phyloP scores from a whole-genome alignment of 331 rosid genomes.

The Cydonia oblonga region DNA sequence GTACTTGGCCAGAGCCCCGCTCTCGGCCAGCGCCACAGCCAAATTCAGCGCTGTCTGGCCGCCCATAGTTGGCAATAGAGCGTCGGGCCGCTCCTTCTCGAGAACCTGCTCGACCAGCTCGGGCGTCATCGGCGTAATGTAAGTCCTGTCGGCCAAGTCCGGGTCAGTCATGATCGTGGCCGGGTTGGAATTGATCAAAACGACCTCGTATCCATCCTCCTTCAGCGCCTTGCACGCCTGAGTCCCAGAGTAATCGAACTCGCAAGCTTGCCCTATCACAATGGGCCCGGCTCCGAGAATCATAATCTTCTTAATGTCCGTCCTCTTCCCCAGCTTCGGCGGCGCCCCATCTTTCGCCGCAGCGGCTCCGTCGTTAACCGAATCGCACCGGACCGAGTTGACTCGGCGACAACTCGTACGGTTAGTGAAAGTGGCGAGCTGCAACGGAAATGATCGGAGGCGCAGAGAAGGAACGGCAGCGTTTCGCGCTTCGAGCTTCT shows the following conservation, averaged over 20 bases:
- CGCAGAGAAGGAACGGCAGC: constrained; percentile 1
- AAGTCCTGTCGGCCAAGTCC: constrained; percentile 66
- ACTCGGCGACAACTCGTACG: neutral
- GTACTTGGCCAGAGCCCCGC: constrained; percentile 61
- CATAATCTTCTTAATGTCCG: constrained; percentile 80
- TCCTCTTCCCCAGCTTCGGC: constrained; percentile 41
- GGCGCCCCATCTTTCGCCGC: neutral
- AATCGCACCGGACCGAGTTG: constrained; percentile 11
- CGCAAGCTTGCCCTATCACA: constrained; percentile 95
- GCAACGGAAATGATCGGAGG: constrained; percentile 26
- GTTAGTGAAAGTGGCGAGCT: neutral
- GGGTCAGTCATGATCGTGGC: constrained; percentile 99
- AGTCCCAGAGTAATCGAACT: constrained; percentile 91
- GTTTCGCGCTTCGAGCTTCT: neutral
- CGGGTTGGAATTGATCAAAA: constrained; percentile 83
- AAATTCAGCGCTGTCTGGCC: constrained; percentile 92
- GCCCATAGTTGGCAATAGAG: constrained; percentile 88
- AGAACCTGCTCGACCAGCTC: constrained; percentile 76
- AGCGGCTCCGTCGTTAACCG: neutral
- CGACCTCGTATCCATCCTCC: constrained; percentile 81
- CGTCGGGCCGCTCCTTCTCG: constrained; percentile 80
- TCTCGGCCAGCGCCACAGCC: constrained; percentile 72
- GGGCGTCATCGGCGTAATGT: constrained; percentile 88
- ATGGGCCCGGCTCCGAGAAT: constrained; percentile 96
- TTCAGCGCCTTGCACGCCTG: constrained; percentile 89